Base-by-base conservation (phyloP, 148 eudicot species). In the Camellia lanceoleosa region DNA sequence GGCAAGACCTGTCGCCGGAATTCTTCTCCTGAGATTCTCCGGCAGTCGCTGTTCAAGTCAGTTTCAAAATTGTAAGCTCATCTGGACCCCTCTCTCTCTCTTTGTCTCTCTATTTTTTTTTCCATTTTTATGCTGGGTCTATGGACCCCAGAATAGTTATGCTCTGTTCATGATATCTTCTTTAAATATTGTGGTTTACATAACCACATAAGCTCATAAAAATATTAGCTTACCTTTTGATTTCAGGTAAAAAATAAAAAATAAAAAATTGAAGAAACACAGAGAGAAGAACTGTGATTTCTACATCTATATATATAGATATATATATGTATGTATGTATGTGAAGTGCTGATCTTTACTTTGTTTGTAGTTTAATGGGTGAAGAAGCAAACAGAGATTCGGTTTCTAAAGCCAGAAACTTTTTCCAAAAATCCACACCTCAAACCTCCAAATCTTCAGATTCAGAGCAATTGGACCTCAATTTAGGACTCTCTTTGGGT, bases 341-440 rank as follows among this genome's bases (percentile, higher is more conserved):
- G 47, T 67, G 7, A 30, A 13, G 46, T 67, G 44, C 47, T 67
- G 71, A 41, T 30, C 7, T 67, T 38, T 46, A 5, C 13, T 70
- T 73, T 73, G 52, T 16, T 75, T 59, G 67, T 75, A 58, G 78
- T 75, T 75, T 23, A 59, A 75, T 75, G 78, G 78, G 51, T 11
- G 78, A 60, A 60, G 52, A 60, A 60, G 52, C 67, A 42, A 18
- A 11, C 51, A 75, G 7, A 42, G 18, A 60, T 75, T 13, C 16
- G 67, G 51, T 46, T 69, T 10, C 20, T 69, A 30, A 30, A 30
- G 38, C 38, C 38, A 30, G 38, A 30, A 30, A 30, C 51, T 68
- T 42, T 68, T 19, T 68, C 3, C 43, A 65, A 4, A 65, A 14
- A 65, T 23, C 18, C 46, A 67, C 6, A 67, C 71, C 18, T 54